Percentiles rank a stretch among this genome's conserved stretches.
These are phyloP conservation scores for Claviceps sorghi DNA, from an alignment of 2,329 filamentous ascomycete genomes.

Conservation along the genomic window DNA sequence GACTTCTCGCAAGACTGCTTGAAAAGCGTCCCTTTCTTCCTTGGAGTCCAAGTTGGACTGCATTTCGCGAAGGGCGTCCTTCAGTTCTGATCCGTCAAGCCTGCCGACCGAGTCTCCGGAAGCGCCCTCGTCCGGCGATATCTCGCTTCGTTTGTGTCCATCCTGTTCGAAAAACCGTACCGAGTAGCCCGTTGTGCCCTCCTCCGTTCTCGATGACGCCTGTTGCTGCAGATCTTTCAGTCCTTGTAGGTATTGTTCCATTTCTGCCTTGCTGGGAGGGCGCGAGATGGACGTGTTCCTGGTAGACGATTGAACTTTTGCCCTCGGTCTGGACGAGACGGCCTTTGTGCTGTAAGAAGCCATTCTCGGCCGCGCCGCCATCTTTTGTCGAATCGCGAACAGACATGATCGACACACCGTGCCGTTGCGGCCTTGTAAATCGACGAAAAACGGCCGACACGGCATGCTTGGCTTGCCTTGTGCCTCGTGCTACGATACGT, in stretches of 20 bases:
- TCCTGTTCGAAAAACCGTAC: conserved; percentile 37
- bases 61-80: conserved; percentile 22
- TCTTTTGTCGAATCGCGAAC: conserved; percentile 15
- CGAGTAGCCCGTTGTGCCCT: conserved; percentile 12
- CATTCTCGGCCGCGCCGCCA: conserved; percentile 13
- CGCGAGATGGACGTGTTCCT: conserved; percentile 8
- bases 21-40: conserved; percentile 21
- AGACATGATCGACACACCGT: conserved; percentile 25
- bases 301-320: conserved; percentile 5
- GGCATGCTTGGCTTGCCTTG: conserved; percentile 17
- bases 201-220: conserved; percentile 7
- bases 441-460: conserved; percentile 20
- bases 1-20: conserved; percentile 21
- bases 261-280: conserved; percentile 14
- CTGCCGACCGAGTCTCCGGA: conserved; percentile 25
- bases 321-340: conserved; percentile 9
- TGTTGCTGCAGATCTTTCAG: conserved; percentile 13
- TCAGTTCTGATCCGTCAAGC: conserved; percentile 22
- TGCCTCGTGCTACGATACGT: neutral
- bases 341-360: conserved; percentile 21
- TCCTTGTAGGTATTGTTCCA: conserved; percentile 15
- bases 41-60: conserved; percentile 22
- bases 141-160: conserved; percentile 20
- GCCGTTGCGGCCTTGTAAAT: conserved; percentile 20
- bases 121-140: conserved; percentile 23